These are phyloP conservation scores for Penicillium concentricum DNA, from an alignment of 2,329 filamentous ascomycete genomes.

Conservation along the genomic window DNA sequence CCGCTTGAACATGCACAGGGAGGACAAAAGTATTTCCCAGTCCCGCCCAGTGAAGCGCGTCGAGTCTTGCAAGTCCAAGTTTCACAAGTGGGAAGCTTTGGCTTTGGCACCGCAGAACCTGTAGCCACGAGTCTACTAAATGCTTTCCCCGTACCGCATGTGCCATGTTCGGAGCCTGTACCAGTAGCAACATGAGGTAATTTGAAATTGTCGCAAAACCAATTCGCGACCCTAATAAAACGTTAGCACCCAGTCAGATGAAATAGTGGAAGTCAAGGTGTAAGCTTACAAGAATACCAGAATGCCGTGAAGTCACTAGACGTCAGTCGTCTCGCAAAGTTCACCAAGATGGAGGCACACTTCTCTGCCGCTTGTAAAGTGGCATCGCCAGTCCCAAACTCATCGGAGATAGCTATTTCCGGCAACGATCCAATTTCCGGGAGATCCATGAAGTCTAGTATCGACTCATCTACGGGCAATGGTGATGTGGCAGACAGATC, in stretches of 20 bases:
- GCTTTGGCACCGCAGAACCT: slow-evolving; percentile 30
- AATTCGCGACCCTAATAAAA: slow-evolving; percentile 32
- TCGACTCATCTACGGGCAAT: slow-evolving; percentile 19
- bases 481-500: slow-evolving; percentile 23
- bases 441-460: slow-evolving; percentile 25
- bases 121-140: slow-evolving; percentile 31
- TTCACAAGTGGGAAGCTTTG: slow-evolving; percentile 32
- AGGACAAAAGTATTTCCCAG: slow-evolving; percentile 26
- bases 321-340: slow-evolving; percentile 28
- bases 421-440: slow-evolving; percentile 25
- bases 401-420: slow-evolving; percentile 23
- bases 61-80: slow-evolving; percentile 31
- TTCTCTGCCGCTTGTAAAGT: slow-evolving; percentile 32
- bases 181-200: slow-evolving; percentile 32
- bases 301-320: slow-evolving; percentile 31
- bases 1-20: slow-evolving; percentile 27
- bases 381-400: slow-evolving; percentile 26
- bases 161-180: slow-evolving; percentile 31
- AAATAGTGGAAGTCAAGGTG: background rate
- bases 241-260: background rate
- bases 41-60: slow-evolving; percentile 32
- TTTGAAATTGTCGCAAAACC: slow-evolving; percentile 38
- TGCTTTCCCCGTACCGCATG: slow-evolving; percentile 28
- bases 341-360: slow-evolving; percentile 32
- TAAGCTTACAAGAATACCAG: slow-evolving; percentile 34